Evolutionary conservation across 164 flowering plant genomes (phyloP).

Genomic region (Piper betle): DNA sequence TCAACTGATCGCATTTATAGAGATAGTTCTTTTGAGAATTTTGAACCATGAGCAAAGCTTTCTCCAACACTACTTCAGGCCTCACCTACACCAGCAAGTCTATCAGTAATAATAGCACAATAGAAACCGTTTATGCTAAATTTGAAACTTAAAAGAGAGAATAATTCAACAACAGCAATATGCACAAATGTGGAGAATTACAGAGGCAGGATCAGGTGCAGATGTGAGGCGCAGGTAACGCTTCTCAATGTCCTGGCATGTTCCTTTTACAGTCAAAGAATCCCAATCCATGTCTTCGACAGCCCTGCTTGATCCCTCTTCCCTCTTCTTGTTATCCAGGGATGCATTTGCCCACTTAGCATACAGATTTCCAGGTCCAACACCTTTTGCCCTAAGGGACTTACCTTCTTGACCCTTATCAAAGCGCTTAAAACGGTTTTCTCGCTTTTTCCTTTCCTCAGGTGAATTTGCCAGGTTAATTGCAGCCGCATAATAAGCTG

Average conservation of each 20-base stretch:
- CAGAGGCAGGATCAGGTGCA: conserved; percentile 95
- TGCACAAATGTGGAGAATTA: conserved; percentile 17
- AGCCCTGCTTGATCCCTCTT: conserved; percentile 54
- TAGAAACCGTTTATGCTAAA: neutral
- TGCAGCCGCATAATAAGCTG: conserved; percentile 63
- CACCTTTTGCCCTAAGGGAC: conserved; percentile 31
- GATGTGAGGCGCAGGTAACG: conserved; percentile 96
- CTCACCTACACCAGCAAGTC: conserved; percentile 51
- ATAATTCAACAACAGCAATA: neutral
- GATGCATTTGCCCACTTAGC: conserved; percentile 53
- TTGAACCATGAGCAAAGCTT: conserved; percentile 73
- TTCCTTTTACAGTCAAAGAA: conserved; percentile 87
- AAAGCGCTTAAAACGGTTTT: conserved; percentile 83
- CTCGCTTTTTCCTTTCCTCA: conserved; percentile 83
- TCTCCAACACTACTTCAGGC: conserved; percentile 84
- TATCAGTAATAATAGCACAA: neutral
- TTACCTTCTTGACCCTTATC: conserved; percentile 47
- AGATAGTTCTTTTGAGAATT: conserved; percentile 81
- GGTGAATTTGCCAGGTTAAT: conserved; percentile 61
- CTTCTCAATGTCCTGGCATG: conserved; percentile 95
- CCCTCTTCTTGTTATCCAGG: conserved; percentile 48
- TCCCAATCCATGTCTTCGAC: conserved; percentile 99
- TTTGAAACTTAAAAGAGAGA: neutral
- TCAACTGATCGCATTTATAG: conserved; percentile 94
- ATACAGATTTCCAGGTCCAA: conserved; percentile 41